phyloP scores from a whole-genome alignment of 352 stramenopile species.

The Phytophthora macrochlamydospora region DNA sequence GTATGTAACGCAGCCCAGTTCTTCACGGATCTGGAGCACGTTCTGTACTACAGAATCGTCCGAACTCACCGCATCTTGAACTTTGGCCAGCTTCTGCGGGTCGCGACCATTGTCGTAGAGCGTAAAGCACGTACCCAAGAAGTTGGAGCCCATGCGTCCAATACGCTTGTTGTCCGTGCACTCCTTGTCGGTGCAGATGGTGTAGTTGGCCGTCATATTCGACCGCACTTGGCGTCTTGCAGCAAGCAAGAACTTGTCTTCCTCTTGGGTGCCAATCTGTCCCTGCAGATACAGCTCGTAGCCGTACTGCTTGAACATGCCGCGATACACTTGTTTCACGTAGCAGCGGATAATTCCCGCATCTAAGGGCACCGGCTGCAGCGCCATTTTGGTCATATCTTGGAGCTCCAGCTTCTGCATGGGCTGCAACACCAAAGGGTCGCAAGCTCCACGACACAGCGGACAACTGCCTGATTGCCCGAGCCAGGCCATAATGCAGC shows the following conservation, averaged over 20 bases:
- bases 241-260: slow-evolving; percentile 80
- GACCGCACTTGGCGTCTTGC: slow-evolving; percentile 84
- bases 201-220: slow-evolving; percentile 90
- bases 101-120: slow-evolving; percentile 90
- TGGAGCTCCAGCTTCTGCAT: slow-evolving; percentile 83
- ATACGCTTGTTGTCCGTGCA: slow-evolving; percentile 75
- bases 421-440: slow-evolving; percentile 82
- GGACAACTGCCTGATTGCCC: slow-evolving; percentile 85
- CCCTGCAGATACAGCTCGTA: slow-evolving; percentile 87
- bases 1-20: slow-evolving; percentile 86
- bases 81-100: slow-evolving; percentile 88
- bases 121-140: slow-evolving; percentile 87
- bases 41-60: slow-evolving; percentile 75
- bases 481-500: slow-evolving; percentile 90
- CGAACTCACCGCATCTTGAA: slow-evolving; percentile 80
- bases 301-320: slow-evolving; percentile 88
- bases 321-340: slow-evolving; percentile 87
- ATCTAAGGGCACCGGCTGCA: slow-evolving; percentile 83
- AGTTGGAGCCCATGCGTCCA: slow-evolving; percentile 90
- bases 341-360: slow-evolving; percentile 89
- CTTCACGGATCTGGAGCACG: slow-evolving; percentile 87
- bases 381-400: slow-evolving; percentile 77
- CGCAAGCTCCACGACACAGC: slow-evolving; percentile 78
- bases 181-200: slow-evolving; percentile 85
- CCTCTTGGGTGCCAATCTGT: slow-evolving; percentile 83